Conservation (phyloP, 805 yeast species). For the Nakazawaea anatomiae region DNA sequence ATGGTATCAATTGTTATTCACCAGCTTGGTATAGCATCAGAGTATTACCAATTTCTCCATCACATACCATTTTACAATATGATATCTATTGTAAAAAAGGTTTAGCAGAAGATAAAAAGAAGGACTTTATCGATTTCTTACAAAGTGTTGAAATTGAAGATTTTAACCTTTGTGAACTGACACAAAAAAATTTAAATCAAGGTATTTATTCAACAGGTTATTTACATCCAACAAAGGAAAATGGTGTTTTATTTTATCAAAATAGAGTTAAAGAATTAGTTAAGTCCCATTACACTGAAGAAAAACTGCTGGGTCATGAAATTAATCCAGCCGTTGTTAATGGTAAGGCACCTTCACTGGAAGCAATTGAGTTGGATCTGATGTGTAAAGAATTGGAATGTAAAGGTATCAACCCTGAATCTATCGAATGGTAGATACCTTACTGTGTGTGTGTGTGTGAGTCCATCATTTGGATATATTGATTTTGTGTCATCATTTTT, state of each 20-base stretch:
- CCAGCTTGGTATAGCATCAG: slow-evolving; percentile 64
- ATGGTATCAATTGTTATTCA: slow-evolving; percentile 58
- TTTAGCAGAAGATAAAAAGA: slow-evolving; percentile 41
- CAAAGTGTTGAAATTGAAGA: slow-evolving; percentile 60
- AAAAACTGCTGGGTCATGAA: slow-evolving; percentile 36
- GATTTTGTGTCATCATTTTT: too few relatives aligned
- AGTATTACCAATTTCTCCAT: slow-evolving; percentile 49
- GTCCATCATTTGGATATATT: too few relatives aligned
- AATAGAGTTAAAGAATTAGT: slow-evolving; percentile 52
- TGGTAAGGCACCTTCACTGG: slow-evolving; percentile 30
- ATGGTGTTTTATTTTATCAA: slow-evolving; percentile 55
- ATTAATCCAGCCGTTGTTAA: slow-evolving; percentile 49
- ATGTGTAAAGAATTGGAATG: slow-evolving; percentile 48
- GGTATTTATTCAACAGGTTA: slow-evolving; percentile 55
- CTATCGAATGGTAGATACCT: slow-evolving; percentile 13
- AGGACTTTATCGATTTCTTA: slow-evolving; percentile 58
- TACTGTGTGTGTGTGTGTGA: too few relatives aligned
- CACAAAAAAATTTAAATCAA: slow-evolving; percentile 57
- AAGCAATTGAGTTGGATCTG: slow-evolving; percentile 43
- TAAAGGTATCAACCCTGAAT: slow-evolving; percentile 32
- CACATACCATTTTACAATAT: slow-evolving; percentile 51
- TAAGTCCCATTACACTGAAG: slow-evolving; percentile 43
- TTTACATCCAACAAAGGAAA: slow-evolving; percentile 53
- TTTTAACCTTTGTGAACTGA: slow-evolving; percentile 50
- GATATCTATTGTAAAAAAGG: slow-evolving; percentile 61